These are phyloP conservation scores for Rachicladosporium sp. DNA, from an alignment of 2,329 filamentous ascomycete species.

Conservation along the genomic window DNA sequence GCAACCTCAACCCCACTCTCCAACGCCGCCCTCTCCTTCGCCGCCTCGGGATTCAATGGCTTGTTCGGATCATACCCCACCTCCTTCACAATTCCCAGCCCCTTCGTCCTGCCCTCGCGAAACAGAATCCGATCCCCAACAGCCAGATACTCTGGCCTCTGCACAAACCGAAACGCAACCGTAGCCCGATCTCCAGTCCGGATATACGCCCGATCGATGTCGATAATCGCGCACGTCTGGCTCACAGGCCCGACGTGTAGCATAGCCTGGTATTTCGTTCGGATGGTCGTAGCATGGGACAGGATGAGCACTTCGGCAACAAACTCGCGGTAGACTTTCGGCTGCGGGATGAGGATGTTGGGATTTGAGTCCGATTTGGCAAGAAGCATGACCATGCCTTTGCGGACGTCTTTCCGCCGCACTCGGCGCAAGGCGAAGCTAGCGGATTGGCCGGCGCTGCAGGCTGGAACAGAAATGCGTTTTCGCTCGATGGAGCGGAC, in stretches of 20 bases:
- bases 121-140: conserved; percentile 85
- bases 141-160: conserved; percentile 81
- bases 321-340: conserved; percentile 42
- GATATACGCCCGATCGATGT: conserved; percentile 92
- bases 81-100: conserved; percentile 83
- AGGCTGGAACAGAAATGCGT: conserved; percentile 75
- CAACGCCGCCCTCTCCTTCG: conserved; percentile 11
- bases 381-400: conserved; percentile 93
- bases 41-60: conserved; percentile 30
- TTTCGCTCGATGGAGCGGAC: conserved; percentile 93
- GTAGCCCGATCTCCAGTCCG: conserved; percentile 87
- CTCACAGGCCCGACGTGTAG: conserved; percentile 88
- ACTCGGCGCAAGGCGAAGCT: conserved; percentile 84
- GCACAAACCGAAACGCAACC: conserved; percentile 89
- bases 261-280: conserved; percentile 95
- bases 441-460: conserved; percentile 81
- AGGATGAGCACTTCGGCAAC: conserved; percentile 75
- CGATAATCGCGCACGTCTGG: conserved; percentile 94
- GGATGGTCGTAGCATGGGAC: conserved; percentile 92
- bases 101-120: conserved; percentile 88
- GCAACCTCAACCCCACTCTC: conserved; percentile 4
- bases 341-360: conserved; percentile 25
- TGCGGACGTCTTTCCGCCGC: conserved; percentile 81
- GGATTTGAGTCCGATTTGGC: conserved; percentile 55
- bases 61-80: conserved; percentile 67